Conservation (phyloP, 306 rosid genomes). For the Canavalia gladiata region DNA sequence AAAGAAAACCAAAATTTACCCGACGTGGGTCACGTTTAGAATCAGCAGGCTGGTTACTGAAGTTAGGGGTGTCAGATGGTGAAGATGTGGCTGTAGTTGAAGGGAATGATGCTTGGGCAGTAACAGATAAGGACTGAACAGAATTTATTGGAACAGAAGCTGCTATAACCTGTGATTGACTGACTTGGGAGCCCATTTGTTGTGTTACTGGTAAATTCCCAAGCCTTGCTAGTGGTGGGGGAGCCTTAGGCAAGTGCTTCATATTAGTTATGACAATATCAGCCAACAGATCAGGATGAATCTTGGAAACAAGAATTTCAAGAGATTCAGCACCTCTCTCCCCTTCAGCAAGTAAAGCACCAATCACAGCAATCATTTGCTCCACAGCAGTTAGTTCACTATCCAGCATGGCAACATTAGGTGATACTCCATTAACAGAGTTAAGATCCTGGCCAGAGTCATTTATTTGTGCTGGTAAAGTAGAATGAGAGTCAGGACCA, state of each 20-base stretch:
- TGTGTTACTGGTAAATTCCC: constrained; percentile 67
- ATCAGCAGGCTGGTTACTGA: constrained; percentile 70
- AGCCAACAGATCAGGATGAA: constrained; percentile 97
- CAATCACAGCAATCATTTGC: constrained; percentile 96
- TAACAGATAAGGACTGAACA: constrained; percentile 67
- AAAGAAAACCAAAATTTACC: constrained; percentile 61
- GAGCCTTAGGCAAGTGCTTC: constrained; percentile 89
- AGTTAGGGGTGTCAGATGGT: constrained; percentile 61
- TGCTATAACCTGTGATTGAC: constrained; percentile 59
- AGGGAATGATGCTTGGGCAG: constrained; percentile 62
- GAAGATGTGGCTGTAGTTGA: constrained; percentile 57
- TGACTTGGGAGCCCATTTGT: constrained; percentile 60
- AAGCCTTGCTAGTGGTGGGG: constrained; percentile 73
- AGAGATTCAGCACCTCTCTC: constrained; percentile 98
- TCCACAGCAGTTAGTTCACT: constrained; percentile 84
- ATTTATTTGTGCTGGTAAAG: constrained; percentile 65
- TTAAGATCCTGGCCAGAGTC: constrained; percentile 65
- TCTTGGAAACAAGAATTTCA: constrained; percentile 86
- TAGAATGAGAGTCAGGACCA: constrained; percentile 61
- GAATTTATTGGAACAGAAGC: constrained; percentile 65
- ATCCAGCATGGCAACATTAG: constrained; percentile 68
- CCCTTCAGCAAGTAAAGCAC: constrained; percentile 99
- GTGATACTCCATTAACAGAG: constrained; percentile 66
- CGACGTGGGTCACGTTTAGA: constrained; percentile 95
- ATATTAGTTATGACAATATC: constrained; percentile 97